phyloP scores from a whole-genome alignment of 768 basidiomycete genomes.

The Boletus fagicola region DNA sequence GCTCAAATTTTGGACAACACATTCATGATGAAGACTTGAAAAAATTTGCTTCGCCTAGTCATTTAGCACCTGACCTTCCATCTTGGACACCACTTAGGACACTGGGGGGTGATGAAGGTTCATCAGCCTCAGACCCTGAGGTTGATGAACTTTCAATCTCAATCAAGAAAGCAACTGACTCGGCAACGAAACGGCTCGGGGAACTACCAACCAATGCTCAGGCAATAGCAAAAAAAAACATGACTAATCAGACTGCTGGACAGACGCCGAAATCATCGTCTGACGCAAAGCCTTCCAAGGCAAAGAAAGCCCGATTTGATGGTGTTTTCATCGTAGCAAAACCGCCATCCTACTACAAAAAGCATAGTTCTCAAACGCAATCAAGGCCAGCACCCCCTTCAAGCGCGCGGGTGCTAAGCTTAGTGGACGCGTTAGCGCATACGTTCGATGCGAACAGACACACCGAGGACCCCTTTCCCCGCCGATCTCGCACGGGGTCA shows the following conservation, averaged over 20 bases:
- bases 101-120: background rate
- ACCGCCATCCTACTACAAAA: background rate
- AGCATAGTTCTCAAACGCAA: background rate
- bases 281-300: background rate
- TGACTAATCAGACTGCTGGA: background rate
- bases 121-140: conserved; percentile 6
- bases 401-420: background rate
- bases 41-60: background rate
- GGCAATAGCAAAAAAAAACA: background rate
- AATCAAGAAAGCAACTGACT: background rate
- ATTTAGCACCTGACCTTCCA: conserved; percentile 18
- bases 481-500: background rate
- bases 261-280: background rate
- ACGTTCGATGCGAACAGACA: conserved; percentile 30
- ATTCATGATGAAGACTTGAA: background rate
- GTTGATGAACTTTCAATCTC: conserved; percentile 8
- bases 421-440: conserved; percentile 25
- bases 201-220: background rate
- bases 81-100: conserved; percentile 21
- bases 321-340: conserved; percentile 25
- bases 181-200: background rate
- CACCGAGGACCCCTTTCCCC: background rate
- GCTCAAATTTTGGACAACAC: conserved; percentile 4
- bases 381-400: background rate
- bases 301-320: conserved; percentile 24